Evolutionary conservation across 2,329 filamentous ascomycete species (phyloP).

Genomic region (Pseudogymnoascus sp.): DNA sequence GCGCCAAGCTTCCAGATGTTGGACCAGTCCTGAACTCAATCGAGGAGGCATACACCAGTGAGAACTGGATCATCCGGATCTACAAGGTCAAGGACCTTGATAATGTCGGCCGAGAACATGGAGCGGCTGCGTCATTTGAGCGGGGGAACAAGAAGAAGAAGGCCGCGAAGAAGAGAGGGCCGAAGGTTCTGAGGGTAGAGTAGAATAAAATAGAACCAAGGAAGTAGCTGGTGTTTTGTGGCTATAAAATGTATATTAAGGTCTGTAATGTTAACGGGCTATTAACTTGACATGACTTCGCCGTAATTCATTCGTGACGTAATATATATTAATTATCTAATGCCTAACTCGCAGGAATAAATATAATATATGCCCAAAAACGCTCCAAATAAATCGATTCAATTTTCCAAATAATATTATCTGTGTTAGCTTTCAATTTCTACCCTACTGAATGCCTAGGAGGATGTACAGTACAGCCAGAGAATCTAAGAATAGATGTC

Average conservation of each 20-base stretch:
- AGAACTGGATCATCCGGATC: conserved; percentile 99
- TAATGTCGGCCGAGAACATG: conserved; percentile 87
- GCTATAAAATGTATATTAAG: conserved; percentile 6
- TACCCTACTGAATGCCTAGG: too few relatives aligned
- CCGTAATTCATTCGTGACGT: background rate
- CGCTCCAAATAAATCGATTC: too few relatives aligned
- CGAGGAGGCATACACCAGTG: conserved; percentile 95
- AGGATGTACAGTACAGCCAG: too few relatives aligned
- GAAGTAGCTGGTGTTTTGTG: conserved; percentile 6
- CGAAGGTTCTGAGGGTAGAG: conserved; percentile 64
- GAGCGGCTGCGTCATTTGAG: conserved; percentile 61
- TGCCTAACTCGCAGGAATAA: background rate
- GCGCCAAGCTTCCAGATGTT: conserved; percentile 69
- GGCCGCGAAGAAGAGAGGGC: conserved; percentile 62
- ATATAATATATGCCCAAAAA: background rate
- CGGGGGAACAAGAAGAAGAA: conserved; percentile 81
- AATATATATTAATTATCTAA: background rate
- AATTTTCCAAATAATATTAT: too few relatives aligned
- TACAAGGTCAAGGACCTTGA: conserved; percentile 99
- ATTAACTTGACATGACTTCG: background rate
- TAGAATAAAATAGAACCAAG: conserved; percentile 34
- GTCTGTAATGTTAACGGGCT: conserved; percentile 9
- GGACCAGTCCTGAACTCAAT: conserved; percentile 80
- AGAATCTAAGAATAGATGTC: too few relatives aligned
- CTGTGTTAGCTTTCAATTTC: too few relatives aligned